A percentile compares a stretch with the other conserved stretches of the same genome.
These are phyloP conservation scores for Penicillium cosmopolitanum DNA, from an alignment of 495 filamentous ascomycete species.

Conservation along the genomic window DNA sequence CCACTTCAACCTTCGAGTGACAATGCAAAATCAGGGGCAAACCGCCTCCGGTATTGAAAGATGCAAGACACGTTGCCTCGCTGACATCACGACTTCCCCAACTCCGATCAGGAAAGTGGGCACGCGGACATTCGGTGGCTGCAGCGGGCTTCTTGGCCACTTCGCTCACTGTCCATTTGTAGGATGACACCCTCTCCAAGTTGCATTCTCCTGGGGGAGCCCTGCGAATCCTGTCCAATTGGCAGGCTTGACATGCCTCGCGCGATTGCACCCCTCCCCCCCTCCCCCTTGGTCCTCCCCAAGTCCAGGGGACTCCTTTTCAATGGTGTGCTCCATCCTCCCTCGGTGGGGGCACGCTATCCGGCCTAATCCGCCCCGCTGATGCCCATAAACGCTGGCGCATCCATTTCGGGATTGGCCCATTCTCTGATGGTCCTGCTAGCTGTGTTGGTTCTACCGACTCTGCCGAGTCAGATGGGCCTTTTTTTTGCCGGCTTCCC, in stretches of 20 bases:
- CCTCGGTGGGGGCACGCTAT: conserved; percentile 9
- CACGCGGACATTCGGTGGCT: conserved; percentile 3
- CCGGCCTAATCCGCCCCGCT: conserved; percentile 24
- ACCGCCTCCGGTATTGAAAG: neutral
- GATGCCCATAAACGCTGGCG: conserved; percentile 1
- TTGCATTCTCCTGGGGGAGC: neutral
- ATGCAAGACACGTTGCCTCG: neutral
- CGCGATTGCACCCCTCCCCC: neutral
- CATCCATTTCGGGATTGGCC: conserved; percentile 6
- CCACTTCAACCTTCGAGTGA: neutral
- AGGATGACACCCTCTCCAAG: neutral
- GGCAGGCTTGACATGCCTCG: neutral
- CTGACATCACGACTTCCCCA: conserved; percentile 5
- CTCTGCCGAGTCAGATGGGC: conserved; percentile 8
- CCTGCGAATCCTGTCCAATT: neutral
- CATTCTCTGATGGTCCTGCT: neutral
- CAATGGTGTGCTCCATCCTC: neutral
- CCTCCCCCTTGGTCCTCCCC: conserved; percentile 1
- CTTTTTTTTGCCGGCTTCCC: conserved; percentile 8
- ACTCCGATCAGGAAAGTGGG: neutral
- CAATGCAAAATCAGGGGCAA: neutral
- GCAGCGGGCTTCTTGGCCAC: neutral
- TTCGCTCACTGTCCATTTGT: neutral
- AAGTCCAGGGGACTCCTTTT: neutral
- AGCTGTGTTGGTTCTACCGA: neutral